Conservation (phyloP, 352 stramenopile genomes). For the Phytophthora hybrid region DNA sequence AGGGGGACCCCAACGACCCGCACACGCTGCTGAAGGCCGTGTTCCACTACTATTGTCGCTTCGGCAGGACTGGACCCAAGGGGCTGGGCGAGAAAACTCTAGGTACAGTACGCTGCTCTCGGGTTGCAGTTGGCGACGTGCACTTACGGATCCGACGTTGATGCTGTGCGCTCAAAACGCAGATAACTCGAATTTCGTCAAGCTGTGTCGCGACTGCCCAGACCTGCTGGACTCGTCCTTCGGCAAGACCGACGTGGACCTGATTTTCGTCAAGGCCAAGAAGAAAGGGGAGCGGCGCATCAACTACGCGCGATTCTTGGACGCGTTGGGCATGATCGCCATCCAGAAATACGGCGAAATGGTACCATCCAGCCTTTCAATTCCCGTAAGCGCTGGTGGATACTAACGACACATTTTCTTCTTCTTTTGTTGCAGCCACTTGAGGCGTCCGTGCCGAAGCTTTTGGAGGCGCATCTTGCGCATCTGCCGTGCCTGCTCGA, state of each 20-base stretch:
- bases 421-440: slow-evolving; percentile 49
- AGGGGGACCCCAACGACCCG: slow-evolving; percentile 79
- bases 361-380: slow-evolving; percentile 40
- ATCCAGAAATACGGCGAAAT: slow-evolving; percentile 82
- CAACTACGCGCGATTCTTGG: slow-evolving; percentile 86
- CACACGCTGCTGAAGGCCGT: slow-evolving; percentile 83
- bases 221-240: slow-evolving; percentile 66
- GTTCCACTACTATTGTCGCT: slow-evolving; percentile 90
- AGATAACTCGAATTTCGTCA: slow-evolving; percentile 90
- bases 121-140: not conserved
- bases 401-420: not conserved
- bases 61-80: slow-evolving; percentile 75
- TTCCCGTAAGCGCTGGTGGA: not conserved
- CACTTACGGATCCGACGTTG: not conserved
- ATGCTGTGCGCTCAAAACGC: not conserved
- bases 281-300: slow-evolving; percentile 87
- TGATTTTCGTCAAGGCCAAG: slow-evolving; percentile 90
- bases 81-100: slow-evolving; percentile 73
- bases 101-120: slow-evolving; percentile 39
- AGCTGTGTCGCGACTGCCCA: slow-evolving; percentile 83
- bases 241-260: slow-evolving; percentile 80
- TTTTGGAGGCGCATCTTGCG: slow-evolving; percentile 72
- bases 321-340: slow-evolving; percentile 87
- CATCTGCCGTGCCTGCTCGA: slow-evolving; percentile 71
- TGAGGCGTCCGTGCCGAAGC: slow-evolving; percentile 65